Base-by-base conservation (phyloP, 306 rosid species). In the Quercus engelmannii region DNA sequence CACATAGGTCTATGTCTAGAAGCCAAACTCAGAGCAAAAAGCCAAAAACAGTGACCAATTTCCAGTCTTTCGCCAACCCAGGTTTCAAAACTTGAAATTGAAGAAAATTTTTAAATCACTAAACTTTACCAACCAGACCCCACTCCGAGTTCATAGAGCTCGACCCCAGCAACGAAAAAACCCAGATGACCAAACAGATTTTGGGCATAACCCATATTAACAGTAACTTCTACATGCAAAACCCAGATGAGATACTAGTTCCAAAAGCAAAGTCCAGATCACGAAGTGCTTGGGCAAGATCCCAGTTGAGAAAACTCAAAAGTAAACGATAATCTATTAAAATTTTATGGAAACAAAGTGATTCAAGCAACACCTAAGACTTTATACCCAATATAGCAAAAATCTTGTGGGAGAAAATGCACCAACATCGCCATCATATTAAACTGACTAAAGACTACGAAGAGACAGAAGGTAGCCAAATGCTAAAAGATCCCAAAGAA, bases 51-150 rank as follows among this genome's bases (percentile, higher is more conserved):
- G 72, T 4, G 20, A 73, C 57, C 28, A 49, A 80, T 63, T 63
- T 80, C 77, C 61, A 73, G 55, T 38, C 69, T 77, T 74, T 49
- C 52, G 79, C 63, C 51, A 52, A 80, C 63, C 70, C 83, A 38
- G 56, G 79, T 71, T 33, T 46, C 76, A 73, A 54, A 81, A 78
- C 73, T 74, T 77, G 49, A 46, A 74, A 71, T 58, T 38, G 84
- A 78, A 65, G 79, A 75, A 75, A 79, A 80, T 73, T 25, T 75
- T 62, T 55, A 38, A 20, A 18, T 33, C 87, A 83, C 79, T 78
- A 68, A 81, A 76, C 84, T 72, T 62, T 63, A 79, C 83, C 87
- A 74, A 62, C 86, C 68, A 72, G 70, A 81, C 31, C 70, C 49
- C 56, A 65, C 31, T n/a, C 73, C 55, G n/a, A 13, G 15, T 14